Evolutionary conservation across 2,329 filamentous ascomycete genomes (phyloP).

Genomic region (Trichoderma citrinoviride): DNA sequence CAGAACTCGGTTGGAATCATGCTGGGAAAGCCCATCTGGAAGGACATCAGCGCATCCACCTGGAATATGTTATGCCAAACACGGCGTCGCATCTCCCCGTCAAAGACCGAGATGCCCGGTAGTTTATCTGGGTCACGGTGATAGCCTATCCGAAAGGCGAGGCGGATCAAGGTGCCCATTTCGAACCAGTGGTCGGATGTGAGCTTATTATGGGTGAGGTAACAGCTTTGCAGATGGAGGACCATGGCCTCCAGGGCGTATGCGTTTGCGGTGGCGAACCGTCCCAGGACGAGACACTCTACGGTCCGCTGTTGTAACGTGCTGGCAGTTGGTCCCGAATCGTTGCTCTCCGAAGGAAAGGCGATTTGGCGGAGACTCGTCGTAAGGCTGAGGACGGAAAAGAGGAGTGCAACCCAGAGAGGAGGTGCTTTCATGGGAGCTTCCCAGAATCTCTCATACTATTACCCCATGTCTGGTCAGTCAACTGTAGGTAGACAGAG

Average conservation of each 20-base stretch:
- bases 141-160: conserved; percentile 11
- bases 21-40: conserved; percentile 9
- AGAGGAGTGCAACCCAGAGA: neutral
- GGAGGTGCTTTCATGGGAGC: neutral
- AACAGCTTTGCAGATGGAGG: neutral
- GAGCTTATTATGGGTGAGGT: neutral
- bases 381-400: neutral
- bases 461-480: neutral
- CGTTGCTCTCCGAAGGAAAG: neutral
- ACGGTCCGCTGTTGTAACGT: neutral
- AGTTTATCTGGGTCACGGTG: neutral
- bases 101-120: conserved; percentile 4
- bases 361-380: neutral
- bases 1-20: conserved; percentile 13
- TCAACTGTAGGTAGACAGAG: neutral
- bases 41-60: conserved; percentile 7
- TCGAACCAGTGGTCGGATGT: conserved; percentile 11
- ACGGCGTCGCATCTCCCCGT: conserved; percentile 11
- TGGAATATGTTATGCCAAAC: conserved; percentile 10
- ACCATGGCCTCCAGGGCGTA: neutral
- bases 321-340: neutral
- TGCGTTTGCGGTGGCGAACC: neutral
- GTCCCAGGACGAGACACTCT: neutral
- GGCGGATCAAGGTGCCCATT: conserved; percentile 5
- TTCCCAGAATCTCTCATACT: conserved; percentile 14